Percentiles rank a stretch among this genome's conserved stretches.
Evolutionary conservation across 2,329 filamentous ascomycete species (phyloP).

Genomic region (Pezicula neosporulosa): DNA sequence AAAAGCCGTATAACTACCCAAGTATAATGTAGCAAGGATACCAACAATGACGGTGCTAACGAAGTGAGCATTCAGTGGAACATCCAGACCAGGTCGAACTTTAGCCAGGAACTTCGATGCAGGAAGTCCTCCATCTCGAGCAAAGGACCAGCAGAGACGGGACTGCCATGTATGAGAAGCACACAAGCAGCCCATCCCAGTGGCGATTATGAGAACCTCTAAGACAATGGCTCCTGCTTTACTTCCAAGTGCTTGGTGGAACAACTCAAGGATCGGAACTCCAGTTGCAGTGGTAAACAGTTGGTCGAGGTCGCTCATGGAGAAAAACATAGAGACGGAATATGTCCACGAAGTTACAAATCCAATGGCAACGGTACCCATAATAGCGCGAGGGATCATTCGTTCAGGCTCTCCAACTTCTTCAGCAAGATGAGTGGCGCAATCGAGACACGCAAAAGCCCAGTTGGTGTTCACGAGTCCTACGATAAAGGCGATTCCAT

Average conservation of each 20-base stretch:
- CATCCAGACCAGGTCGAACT: conserved; percentile 12
- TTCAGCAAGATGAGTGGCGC: conserved; percentile 46
- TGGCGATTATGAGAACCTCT: conserved; percentile 37
- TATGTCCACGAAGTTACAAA: conserved; percentile 47
- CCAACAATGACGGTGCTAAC: conserved; percentile 31
- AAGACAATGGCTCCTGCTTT: conserved; percentile 37
- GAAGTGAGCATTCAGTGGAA: conserved; percentile 36
- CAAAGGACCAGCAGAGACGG: conserved; percentile 39
- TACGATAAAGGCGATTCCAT: conserved; percentile 46
- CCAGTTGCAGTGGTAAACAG: conserved; percentile 38
- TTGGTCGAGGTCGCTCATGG: conserved; percentile 42
- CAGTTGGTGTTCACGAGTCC: conserved; percentile 46
- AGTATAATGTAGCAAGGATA: conserved; percentile 38
- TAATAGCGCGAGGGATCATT: conserved; percentile 34
- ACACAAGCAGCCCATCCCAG: conserved; percentile 32
- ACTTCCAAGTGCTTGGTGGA: conserved; percentile 38
- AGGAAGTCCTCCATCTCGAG: conserved; percentile 39
- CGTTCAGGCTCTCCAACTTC: conserved; percentile 43
- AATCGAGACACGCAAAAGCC: conserved; percentile 43
- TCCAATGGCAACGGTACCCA: conserved; percentile 44
- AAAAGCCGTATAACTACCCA: conserved; percentile 40
- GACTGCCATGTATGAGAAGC: conserved; percentile 25
- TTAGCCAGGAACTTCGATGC: conserved; percentile 23
- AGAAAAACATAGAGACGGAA: conserved; percentile 48
- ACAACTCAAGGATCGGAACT: conserved; percentile 42